phyloP scores from a whole-genome alignment of 2,329 filamentous ascomycete genomes.

The Helicocarpus griseus region DNA sequence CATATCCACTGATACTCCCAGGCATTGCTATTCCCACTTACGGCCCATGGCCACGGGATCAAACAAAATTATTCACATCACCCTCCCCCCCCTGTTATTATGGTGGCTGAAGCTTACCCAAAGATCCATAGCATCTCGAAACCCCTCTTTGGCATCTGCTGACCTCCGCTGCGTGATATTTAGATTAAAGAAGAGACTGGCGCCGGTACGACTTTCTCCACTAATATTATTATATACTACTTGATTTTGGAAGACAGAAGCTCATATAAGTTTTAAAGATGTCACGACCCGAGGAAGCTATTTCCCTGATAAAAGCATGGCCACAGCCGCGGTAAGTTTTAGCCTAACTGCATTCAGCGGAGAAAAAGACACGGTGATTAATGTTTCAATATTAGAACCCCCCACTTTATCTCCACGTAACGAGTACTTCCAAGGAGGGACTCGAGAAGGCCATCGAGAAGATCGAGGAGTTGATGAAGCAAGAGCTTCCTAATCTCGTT shows the following conservation, averaged over 20 bases:
- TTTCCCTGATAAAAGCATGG: conserved; percentile 96
- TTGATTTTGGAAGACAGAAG: conserved; percentile 43
- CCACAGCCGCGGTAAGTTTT: conserved; percentile 70
- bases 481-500: conserved; percentile 88
- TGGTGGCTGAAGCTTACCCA: conserved; percentile 59
- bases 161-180: conserved; percentile 74
- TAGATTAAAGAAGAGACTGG: conserved; percentile 99
- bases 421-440: conserved; percentile 83
- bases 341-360: neutral
- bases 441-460: conserved; percentile 77
- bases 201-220: conserved; percentile 77
- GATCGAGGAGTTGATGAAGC: conserved; percentile 91
- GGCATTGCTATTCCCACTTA: conserved; percentile 29
- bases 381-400: conserved; percentile 55
- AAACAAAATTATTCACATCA: conserved; percentile 13
- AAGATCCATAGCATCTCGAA: conserved; percentile 49
- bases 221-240: conserved; percentile 33
- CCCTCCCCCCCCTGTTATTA: conserved; percentile 27
- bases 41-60: conserved; percentile 22
- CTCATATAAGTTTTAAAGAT: conserved; percentile 67
- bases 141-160: conserved; percentile 81
- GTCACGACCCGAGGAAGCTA: conserved; percentile 96
- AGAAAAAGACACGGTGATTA: neutral
- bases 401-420: conserved; percentile 89
- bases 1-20: conserved; percentile 57